Evolutionary conservation across 192 early-diverging fungal species (phyloP).

Genomic region (Coemansia sp.): DNA sequence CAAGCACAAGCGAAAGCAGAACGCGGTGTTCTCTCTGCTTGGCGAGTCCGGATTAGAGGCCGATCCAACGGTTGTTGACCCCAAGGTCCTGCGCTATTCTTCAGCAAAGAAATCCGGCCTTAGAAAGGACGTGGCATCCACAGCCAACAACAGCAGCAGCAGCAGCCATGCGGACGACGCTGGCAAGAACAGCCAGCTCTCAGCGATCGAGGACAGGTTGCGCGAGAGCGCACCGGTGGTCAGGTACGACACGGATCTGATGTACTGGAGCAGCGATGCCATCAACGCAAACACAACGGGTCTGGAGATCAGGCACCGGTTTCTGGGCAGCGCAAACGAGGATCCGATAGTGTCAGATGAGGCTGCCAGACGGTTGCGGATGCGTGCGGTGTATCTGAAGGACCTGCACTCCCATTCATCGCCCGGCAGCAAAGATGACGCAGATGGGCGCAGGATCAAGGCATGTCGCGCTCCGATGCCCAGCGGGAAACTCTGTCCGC

Average conservation of each 20-base stretch:
- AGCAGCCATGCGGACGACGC: slow-evolving; percentile 9
- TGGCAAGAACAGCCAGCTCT: neutral
- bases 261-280: slow-evolving; percentile 63
- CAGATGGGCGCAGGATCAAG: slow-evolving; percentile 46
- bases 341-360: slow-evolving; percentile 58
- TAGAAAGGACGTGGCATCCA: neutral
- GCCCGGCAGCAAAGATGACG: neutral
- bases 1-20: slow-evolving; percentile 12
- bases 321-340: slow-evolving; percentile 66
- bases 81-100: slow-evolving; percentile 10
- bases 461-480: slow-evolving; percentile 65
- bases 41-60: slow-evolving; percentile 15
- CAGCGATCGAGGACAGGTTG: slow-evolving; percentile 46
- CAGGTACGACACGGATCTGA: slow-evolving; percentile 65
- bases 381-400: slow-evolving; percentile 56
- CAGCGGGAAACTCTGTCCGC: slow-evolving; percentile 62
- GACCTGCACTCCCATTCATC: neutral
- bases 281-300: slow-evolving; percentile 61
- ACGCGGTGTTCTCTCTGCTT: slow-evolving; percentile 39
- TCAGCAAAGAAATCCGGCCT: neutral
- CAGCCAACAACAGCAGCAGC: neutral
- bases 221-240: slow-evolving; percentile 64
- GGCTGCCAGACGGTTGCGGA: slow-evolving; percentile 57
- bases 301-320: slow-evolving; percentile 61
- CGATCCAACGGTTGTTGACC: slow-evolving; percentile 31